A percentile compares a stretch with the other conserved stretches of the same genome.
Evolutionary conservation across 2,329 filamentous ascomycete species (phyloP).

Genomic region (Nannizziopsis arthrosporioides): DNA sequence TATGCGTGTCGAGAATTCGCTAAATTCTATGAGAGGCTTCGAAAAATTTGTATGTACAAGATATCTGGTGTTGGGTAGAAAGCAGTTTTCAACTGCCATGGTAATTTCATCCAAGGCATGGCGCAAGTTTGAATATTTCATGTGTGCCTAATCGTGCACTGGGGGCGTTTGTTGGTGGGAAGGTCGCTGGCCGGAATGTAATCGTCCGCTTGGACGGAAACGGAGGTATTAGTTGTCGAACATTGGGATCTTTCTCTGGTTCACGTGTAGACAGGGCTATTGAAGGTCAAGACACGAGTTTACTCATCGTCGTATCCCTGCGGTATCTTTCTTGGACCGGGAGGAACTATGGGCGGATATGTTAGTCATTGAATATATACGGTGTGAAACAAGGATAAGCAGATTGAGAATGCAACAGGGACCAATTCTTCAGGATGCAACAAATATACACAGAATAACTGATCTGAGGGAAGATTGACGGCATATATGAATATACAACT

Average conservation of each 20-base stretch:
- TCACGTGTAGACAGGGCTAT: background rate
- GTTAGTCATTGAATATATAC: background rate
- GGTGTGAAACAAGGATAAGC: background rate
- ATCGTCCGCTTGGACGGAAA: too few species aligned
- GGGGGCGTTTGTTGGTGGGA: too few species aligned
- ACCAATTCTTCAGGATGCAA: too few species aligned
- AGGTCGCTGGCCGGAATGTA: too few species aligned
- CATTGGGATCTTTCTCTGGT: background rate
- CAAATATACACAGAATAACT: background rate
- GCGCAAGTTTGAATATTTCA: too few species aligned
- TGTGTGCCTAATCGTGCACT: too few species aligned
- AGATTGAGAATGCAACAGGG: background rate
- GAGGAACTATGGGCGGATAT: slow-evolving; percentile 28
- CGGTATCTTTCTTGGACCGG: slow-evolving; percentile 36
- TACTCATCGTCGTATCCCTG: slow-evolving; percentile 37
- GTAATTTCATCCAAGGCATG: too few species aligned
- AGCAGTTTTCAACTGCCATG: background rate
- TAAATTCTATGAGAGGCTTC: slow-evolving; percentile 3
- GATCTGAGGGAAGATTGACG: background rate
- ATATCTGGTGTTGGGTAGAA: background rate
- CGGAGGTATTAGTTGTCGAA: background rate
- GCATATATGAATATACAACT: too few species aligned
- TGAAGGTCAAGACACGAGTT: background rate
- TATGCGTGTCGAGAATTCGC: background rate
- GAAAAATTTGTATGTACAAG: slow-evolving; percentile 1